Evolutionary conservation across 495 filamentous ascomycete species (phyloP).

Genomic region (Entonaema liquescens): DNA sequence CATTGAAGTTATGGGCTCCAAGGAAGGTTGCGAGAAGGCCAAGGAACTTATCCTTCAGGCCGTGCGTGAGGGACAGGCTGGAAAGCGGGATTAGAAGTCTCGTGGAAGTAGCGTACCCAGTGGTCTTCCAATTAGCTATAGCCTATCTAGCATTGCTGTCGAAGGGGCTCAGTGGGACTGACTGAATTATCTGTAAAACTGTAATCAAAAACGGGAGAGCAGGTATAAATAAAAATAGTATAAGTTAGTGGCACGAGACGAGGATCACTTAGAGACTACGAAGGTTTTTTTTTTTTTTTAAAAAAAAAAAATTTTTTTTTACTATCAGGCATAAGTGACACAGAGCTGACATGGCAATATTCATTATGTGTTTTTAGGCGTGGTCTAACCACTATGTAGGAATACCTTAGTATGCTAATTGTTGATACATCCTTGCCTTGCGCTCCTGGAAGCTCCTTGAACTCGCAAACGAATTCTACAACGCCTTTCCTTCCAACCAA

Average conservation of each 20-base stretch:
- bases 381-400: not conserved
- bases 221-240: conserved; percentile 41
- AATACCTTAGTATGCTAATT: not conserved
- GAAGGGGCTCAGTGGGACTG: not conserved
- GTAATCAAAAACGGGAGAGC: conserved; percentile 24
- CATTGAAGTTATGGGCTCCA: conserved; percentile 84
- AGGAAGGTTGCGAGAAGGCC: conserved; percentile 85
- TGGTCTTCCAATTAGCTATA: not conserved
- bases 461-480: conserved; percentile 1
- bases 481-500: conserved; percentile 2
- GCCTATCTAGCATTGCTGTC: not conserved
- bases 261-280: not conserved
- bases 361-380: not conserved
- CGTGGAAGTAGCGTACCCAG: not conserved
- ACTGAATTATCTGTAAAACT: conserved; percentile 20
- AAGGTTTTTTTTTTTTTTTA: too few species aligned
- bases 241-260: conserved; percentile 1
- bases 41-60: conserved; percentile 87
- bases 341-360: not conserved
- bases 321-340: not conserved
- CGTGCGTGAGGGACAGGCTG: conserved; percentile 64
- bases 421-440: not conserved
- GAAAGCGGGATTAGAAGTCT: conserved; percentile 42
- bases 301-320: not conserved
- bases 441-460: not conserved